Percentiles rank a stretch among this genome's conserved stretches.
phyloP scores from a whole-genome alignment of 2,329 filamentous ascomycete species.

The Penicillium sp. region DNA sequence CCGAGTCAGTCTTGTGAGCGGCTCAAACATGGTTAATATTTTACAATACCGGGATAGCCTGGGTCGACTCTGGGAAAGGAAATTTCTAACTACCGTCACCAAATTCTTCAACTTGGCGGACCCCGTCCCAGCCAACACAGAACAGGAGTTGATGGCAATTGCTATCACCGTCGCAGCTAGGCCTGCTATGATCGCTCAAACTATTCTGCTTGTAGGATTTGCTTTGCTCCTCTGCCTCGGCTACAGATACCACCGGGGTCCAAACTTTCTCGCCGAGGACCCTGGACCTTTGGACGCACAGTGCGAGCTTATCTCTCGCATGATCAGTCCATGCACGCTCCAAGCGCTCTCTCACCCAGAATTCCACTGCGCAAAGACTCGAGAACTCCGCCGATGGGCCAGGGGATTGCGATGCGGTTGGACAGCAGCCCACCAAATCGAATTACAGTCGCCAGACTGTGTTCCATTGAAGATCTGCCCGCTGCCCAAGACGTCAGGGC shows the following conservation, averaged over 20 bases:
- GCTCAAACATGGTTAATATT: neutral
- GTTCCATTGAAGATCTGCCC: neutral
- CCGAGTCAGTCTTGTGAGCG: neutral
- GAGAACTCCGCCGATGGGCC: constrained; percentile 26
- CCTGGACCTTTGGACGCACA: constrained; percentile 29
- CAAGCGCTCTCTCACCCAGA: constrained; percentile 11
- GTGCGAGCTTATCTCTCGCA: constrained; percentile 21
- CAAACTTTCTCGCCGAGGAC: constrained; percentile 25
- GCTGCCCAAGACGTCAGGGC: neutral
- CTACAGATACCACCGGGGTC: constrained; percentile 21
- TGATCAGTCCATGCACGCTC: constrained; percentile 11
- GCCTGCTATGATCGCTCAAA: neutral
- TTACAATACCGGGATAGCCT: neutral
- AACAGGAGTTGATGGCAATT: neutral
- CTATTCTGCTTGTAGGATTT: neutral
- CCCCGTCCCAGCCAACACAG: neutral
- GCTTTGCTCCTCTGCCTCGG: constrained; percentile 12
- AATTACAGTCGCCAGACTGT: constrained; percentile 1
- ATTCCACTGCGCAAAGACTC: constrained; percentile 20
- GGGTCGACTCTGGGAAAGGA: constrained; percentile 1
- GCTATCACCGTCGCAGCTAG: neutral
- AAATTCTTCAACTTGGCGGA: constrained; percentile 8
- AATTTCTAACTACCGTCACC: constrained; percentile 1
- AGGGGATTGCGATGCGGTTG: constrained; percentile 24
- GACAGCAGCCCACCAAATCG: constrained; percentile 13